Evolutionary conservation across 768 basidiomycete species (phyloP).

Genomic region (Pisolithus marmoratus): DNA sequence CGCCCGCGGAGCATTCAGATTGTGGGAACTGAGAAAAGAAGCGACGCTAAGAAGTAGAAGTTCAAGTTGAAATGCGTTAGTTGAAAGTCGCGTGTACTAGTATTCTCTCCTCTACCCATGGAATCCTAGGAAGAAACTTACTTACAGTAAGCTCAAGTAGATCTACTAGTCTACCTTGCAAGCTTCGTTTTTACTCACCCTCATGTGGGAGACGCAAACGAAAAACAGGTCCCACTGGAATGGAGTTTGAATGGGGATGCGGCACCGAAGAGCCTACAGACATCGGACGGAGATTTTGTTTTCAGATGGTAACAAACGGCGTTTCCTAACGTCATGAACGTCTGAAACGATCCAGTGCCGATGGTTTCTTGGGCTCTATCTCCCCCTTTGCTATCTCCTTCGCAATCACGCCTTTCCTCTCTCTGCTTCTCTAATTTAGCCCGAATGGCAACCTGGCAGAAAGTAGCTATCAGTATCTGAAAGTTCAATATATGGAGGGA

Average conservation of each 20-base stretch:
- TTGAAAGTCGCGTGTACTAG: not conserved
- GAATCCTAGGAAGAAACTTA: not conserved
- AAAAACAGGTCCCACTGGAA: not conserved
- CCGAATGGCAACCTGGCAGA: conserved; percentile 50
- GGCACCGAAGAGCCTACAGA: not conserved
- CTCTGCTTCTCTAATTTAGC: conserved; percentile 59
- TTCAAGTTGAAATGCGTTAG: no score
- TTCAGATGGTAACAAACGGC: not conserved
- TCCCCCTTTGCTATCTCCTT: conserved; percentile 30
- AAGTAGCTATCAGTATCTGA: not conserved
- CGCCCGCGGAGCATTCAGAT: conserved; percentile 1
- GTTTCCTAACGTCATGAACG: conserved; percentile 13
- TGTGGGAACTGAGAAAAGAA: not conserved
- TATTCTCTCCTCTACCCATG: not conserved
- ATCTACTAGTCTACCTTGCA: no score
- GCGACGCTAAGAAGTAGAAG: not conserved
- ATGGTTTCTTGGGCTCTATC: conserved; percentile 24
- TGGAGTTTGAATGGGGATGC: not conserved
- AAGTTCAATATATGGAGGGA: not conserved
- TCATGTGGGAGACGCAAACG: not conserved
- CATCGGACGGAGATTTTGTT: not conserved
- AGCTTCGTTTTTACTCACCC: not conserved
- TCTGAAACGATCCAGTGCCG: conserved; percentile 32
- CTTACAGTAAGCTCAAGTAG: no score
- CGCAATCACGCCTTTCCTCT: conserved; percentile 36